A percentile compares a stretch with the other conserved stretches of the same genome.
phyloP scores from a whole-genome alignment of 495 filamentous ascomycete genomes.

The Talaromyces liani region DNA sequence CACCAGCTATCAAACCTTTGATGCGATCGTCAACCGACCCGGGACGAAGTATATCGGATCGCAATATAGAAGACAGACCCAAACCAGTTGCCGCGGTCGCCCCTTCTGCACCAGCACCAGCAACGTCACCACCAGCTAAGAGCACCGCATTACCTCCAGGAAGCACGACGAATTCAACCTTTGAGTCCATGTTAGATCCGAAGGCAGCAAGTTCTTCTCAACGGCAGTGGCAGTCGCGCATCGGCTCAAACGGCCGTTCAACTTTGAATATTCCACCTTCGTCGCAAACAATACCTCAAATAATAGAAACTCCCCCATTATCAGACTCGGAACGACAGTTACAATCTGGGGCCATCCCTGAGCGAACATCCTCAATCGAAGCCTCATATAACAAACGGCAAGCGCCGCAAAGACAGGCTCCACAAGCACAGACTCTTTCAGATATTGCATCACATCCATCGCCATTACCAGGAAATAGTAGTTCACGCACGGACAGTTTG shows the following conservation, averaged over 20 bases:
- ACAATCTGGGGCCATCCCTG: slow-evolving; percentile 27
- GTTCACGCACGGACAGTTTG: slow-evolving; percentile 64
- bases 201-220: slow-evolving; percentile 22
- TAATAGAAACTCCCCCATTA: slow-evolving; percentile 60
- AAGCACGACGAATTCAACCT: slow-evolving; percentile 18
- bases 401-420: slow-evolving; percentile 11
- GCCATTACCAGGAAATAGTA: slow-evolving; percentile 58
- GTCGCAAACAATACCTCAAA: slow-evolving; percentile 51
- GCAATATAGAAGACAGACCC: not conserved
- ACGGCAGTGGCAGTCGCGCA: slow-evolving; percentile 34
- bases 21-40: slow-evolving; percentile 74
- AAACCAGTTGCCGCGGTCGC: slow-evolving; percentile 11
- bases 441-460: slow-evolving; percentile 58
- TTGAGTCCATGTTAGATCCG: slow-evolving; percentile 22
- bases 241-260: slow-evolving; percentile 42
- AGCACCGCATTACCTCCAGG: slow-evolving; percentile 16
- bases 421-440: slow-evolving; percentile 38
- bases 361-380: slow-evolving; percentile 52
- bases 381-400: slow-evolving; percentile 13
- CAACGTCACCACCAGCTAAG: slow-evolving; percentile 12
- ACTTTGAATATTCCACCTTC: slow-evolving; percentile 26
- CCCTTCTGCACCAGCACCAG: slow-evolving; percentile 17
- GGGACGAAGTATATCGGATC: slow-evolving; percentile 28
- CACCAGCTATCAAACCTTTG: slow-evolving; percentile 46
- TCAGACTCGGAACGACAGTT: slow-evolving; percentile 27